Evolutionary conservation across 257 asterid genomes (phyloP).

Genomic region (Ophiorrhiza pumila): DNA sequence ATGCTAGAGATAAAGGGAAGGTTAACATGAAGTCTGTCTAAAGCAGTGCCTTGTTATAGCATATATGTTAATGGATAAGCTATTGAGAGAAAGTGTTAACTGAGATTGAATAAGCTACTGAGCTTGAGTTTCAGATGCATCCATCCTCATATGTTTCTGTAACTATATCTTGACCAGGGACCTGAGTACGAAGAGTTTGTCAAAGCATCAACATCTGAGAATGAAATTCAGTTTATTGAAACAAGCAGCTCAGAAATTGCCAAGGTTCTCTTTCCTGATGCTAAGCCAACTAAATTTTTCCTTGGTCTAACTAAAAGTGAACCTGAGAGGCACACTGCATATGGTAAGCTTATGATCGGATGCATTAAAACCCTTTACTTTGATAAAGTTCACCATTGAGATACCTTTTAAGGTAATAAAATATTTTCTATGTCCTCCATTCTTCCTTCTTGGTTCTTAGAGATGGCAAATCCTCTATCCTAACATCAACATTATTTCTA

Average conservation of each 20-base stretch:
- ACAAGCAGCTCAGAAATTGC: conserved; percentile 64
- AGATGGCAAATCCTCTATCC: not conserved
- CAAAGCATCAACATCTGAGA: conserved; percentile 72
- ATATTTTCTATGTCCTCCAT: not conserved
- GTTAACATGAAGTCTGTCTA: not conserved
- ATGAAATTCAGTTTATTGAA: conserved; percentile 81
- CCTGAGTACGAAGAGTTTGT: conserved; percentile 61
- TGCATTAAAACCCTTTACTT: not conserved
- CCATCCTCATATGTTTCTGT: not conserved
- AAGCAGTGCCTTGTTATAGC: not conserved
- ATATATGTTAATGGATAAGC: not conserved
- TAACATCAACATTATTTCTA: not conserved
- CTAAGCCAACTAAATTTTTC: conserved; percentile 37
- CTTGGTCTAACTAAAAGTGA: conserved; percentile 82
- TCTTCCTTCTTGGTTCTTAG: not conserved
- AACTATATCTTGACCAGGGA: conserved; percentile 51
- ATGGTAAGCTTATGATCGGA: conserved; percentile 50
- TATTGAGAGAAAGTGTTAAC: not conserved
- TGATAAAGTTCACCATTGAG: not conserved
- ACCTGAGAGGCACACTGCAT: conserved; percentile 70
- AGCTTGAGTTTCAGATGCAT: not conserved
- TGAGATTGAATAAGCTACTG: not conserved
- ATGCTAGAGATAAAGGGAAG: not conserved
- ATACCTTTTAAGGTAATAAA: conserved; percentile 1
- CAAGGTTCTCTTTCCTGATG: conserved; percentile 50